Evolutionary conservation across 1,139 yeast species (phyloP).

Genomic region (Zygoascus hellenicus): DNA sequence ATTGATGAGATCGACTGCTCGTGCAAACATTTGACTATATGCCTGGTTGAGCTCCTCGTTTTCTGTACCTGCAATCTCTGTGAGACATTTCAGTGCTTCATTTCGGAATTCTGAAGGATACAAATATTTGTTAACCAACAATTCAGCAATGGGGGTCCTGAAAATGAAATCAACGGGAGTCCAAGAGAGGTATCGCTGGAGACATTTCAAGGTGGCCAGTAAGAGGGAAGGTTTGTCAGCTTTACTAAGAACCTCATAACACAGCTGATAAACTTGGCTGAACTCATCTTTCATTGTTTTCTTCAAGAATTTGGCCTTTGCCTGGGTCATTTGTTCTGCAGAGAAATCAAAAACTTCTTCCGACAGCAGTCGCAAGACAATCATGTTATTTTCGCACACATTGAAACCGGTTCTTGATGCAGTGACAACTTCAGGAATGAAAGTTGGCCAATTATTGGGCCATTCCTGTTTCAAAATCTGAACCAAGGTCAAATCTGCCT

Average conservation of each 20-base stretch:
- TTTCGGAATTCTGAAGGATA: slow-evolving; percentile 78
- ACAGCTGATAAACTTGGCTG: slow-evolving; percentile 84
- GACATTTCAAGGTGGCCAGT: slow-evolving; percentile 76
- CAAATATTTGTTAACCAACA: slow-evolving; percentile 70
- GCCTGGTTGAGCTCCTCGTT: slow-evolving; percentile 61
- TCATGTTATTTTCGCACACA: slow-evolving; percentile 97
- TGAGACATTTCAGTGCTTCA: slow-evolving; percentile 80
- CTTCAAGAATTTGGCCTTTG: slow-evolving; percentile 79
- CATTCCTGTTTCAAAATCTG: slow-evolving; percentile 95
- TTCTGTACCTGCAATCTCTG: slow-evolving; percentile 73
- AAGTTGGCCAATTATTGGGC: slow-evolving; percentile 99
- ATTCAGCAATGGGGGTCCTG: slow-evolving; percentile 71
- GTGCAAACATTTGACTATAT: slow-evolving; percentile 64
- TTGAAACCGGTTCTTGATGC: slow-evolving; percentile 82
- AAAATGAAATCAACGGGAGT: slow-evolving; percentile 85
- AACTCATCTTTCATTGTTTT: slow-evolving; percentile 84
- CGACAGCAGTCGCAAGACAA: slow-evolving; percentile 75
- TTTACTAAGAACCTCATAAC: slow-evolving; percentile 88
- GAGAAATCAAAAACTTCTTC: slow-evolving; percentile 96
- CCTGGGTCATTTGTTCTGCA: slow-evolving; percentile 94
- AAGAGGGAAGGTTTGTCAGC: slow-evolving; percentile 78
- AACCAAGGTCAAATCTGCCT: slow-evolving; percentile 89
- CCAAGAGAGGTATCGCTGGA: slow-evolving; percentile 88
- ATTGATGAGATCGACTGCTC: slow-evolving; percentile 66
- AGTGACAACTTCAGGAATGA: slow-evolving; percentile 85